Base-by-base conservation (phyloP, 306 rosid species). In the Rosa multiflora region DNA sequence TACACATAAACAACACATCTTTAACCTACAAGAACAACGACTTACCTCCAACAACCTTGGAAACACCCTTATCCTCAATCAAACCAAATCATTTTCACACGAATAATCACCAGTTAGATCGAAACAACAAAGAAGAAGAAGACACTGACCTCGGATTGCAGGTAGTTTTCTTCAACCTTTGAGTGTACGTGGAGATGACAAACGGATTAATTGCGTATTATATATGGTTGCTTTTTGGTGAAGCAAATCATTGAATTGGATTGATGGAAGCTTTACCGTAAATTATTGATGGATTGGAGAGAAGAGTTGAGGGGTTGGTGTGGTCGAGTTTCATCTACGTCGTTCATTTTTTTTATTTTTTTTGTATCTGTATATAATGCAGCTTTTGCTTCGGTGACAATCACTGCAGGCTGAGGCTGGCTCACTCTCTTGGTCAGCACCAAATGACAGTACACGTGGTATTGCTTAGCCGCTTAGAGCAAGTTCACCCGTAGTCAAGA, bases 251-350 rank as follows among this genome's bases (percentile, higher is more conserved):
- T 42, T 43, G 37, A 56, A 2, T 21, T 56, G 62, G 62, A 56
- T 56, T n/a, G 63, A 56, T 56, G 63, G 2, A 8, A 20, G 61
- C 3, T 37, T 59, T 59, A 59, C 13, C 9, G 66, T 59, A 29
- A 10, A 58, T 58, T 53, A 0, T 53, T 21, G 35, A 8, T 23
- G 74, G 39, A n/a, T 69, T 69, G 51, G 29, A 3, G 52, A 14
- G 68, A 9, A 4, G 53, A 47, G 74, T 18, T 2, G 17, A 17
- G 39, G 42, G 39, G 18, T 23, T 17, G 67, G 47, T 39, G 77
- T 10, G 77, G 77, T 73, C 52, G 77, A 53, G 49, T 21, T 17
- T 64, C 4, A 37, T 49, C 51, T 55, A 21, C 77, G 63, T 35
- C 48, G 51, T 17, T 35, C 35, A 51, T 7, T 72, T 32, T 32